Evolutionary conservation across 345 rosid species (phyloP), one percentile per base, ranked within the genome.

Genomic region (Eucalyptus regnans): DNA sequence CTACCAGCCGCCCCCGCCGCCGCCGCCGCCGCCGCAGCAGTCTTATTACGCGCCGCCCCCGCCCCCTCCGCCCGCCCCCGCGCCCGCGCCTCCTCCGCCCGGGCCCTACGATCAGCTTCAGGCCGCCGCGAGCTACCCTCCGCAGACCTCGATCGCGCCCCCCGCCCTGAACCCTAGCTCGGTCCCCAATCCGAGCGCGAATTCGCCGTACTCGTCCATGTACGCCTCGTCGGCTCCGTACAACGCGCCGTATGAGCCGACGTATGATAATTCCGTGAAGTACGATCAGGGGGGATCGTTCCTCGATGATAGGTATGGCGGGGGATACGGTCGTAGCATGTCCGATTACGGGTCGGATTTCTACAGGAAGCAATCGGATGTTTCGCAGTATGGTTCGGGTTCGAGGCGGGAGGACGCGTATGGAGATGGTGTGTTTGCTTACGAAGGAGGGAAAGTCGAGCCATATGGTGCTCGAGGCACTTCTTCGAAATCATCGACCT

Each of bases 401-500:
- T 80, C 89, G 25, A 92, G 89, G 29, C 89, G 90, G 22, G 96
- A 95, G 37, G 96, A 93, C 91, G 95, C 92, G 3, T 95, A 94
- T 86, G 97, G 96, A 4, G 99, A 97, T 87, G 99, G 99, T 4
- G 96, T 96, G 20, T 96, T 93, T 94, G 96, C 98, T 20, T 98
- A 98, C 87, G 90, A 93, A 90, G 99, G 98, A 37, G 94, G 98
- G 86, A 97, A 97, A 90, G 92, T 87, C 81, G 99, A 97, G 95
- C 98, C 99, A 1, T 98, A 96, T 23, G 99, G 99, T 44, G 96
- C 99, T 51, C 96, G 99, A 86, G 99, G 99, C 46, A 98, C 99
- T 5, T 94, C 94, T 7, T 95, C 99, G 5, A 98, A 95, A 80
- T 96, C 99, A 22, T 95, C 99, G 1, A 91, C 95, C 43, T 87